Percentiles rank a stretch among this genome's conserved stretches.
These are phyloP conservation scores for Yamadazyma taylorii DNA, from an alignment of 1,139 yeast genomes.

Conservation along the genomic window DNA sequence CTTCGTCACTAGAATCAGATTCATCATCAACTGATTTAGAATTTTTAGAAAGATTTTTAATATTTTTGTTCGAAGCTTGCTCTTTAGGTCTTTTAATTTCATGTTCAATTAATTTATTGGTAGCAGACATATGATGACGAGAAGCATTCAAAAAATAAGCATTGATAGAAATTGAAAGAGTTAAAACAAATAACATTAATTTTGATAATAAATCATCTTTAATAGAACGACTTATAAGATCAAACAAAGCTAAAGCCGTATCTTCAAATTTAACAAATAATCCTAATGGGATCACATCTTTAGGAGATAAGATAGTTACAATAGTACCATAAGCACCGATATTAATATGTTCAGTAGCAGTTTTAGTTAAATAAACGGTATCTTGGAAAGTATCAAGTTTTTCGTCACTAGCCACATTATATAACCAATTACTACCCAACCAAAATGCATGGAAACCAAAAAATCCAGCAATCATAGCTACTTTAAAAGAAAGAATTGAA, in stretches of 20 bases:
- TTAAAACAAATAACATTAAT: slow-evolving; percentile 69
- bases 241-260: slow-evolving; percentile 50
- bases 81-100: slow-evolving; percentile 34
- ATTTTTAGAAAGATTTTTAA: slow-evolving; percentile 1
- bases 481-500: slow-evolving; percentile 60
- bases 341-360: slow-evolving; percentile 42
- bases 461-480: slow-evolving; percentile 67
- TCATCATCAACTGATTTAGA: slow-evolving; percentile 9
- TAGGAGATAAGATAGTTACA: slow-evolving; percentile 67
- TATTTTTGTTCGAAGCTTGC: slow-evolving; percentile 1
- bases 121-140: slow-evolving; percentile 52
- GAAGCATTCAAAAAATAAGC: slow-evolving; percentile 81
- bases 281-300: slow-evolving; percentile 69
- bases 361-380: slow-evolving; percentile 29
- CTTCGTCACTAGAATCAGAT: slow-evolving; percentile 13
- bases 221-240: slow-evolving; percentile 67
- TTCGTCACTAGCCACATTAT: slow-evolving; percentile 34
- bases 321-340: slow-evolving; percentile 52
- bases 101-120: slow-evolving; percentile 43
- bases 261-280: slow-evolving; percentile 68
- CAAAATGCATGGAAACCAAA: slow-evolving; percentile 75
- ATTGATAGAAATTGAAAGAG: slow-evolving; percentile 76
- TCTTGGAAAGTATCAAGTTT: slow-evolving; percentile 8
- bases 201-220: slow-evolving; percentile 83
- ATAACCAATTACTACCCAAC: slow-evolving; percentile 71